Evolutionary conservation across 2,329 filamentous ascomycete species (phyloP).

Genomic region (Colletotrichum agaves): DNA sequence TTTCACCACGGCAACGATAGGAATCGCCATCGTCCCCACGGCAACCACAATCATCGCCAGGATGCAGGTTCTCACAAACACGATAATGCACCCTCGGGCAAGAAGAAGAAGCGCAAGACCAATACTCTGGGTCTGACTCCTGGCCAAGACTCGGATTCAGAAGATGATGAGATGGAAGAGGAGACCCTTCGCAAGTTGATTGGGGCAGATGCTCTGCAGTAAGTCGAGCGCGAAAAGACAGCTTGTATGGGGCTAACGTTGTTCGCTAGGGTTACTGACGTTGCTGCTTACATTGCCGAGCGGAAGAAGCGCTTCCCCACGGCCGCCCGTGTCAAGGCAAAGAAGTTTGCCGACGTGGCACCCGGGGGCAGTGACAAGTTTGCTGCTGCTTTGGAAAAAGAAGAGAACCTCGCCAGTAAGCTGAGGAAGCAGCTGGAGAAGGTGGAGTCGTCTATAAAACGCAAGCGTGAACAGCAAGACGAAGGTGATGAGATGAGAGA

Average conservation of each 20-base stretch:
- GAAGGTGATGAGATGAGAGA: constrained; percentile 74
- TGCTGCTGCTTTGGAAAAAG: constrained; percentile 56
- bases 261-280: constrained; percentile 67
- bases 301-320: constrained; percentile 85
- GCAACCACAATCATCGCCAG: constrained; percentile 54
- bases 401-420: constrained; percentile 72
- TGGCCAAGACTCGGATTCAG: constrained; percentile 70
- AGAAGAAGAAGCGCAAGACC: constrained; percentile 78
- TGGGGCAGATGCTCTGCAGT: constrained; percentile 66
- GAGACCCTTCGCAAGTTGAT: constrained; percentile 69
- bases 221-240: constrained; percentile 44
- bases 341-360: constrained; percentile 60
- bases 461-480: constrained; percentile 74
- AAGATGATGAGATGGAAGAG: constrained; percentile 78
- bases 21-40: constrained; percentile 40
- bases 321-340: constrained; percentile 73
- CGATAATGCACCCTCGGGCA: constrained; percentile 60
- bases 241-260: background rate
- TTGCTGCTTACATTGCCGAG: constrained; percentile 84
- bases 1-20: constrained; percentile 46
- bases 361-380: constrained; percentile 35
- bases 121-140: constrained; percentile 79
- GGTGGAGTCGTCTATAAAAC: constrained; percentile 76
- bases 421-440: constrained; percentile 73
- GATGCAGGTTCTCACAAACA: constrained; percentile 38